phyloP scores from a whole-genome alignment of 768 basidiomycete genomes.

The Boletus barrowsii region DNA sequence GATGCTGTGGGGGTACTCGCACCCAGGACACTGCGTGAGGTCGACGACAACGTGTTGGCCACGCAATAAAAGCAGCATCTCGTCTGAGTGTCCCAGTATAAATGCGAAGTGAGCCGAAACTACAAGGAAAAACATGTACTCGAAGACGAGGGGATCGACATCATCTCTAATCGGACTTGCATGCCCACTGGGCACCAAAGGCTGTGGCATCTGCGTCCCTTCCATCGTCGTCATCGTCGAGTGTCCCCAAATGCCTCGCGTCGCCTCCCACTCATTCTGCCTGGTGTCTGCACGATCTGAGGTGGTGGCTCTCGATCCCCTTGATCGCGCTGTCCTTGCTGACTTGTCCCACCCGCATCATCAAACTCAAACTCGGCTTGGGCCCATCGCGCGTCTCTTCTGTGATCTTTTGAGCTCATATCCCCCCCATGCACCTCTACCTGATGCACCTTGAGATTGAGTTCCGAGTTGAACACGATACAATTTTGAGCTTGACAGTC shows the following conservation, averaged over 20 bases:
- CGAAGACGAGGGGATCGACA: slow-evolving; percentile 49
- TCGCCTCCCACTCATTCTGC: slow-evolving; percentile 40
- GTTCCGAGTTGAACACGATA: slow-evolving; percentile 82
- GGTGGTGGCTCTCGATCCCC: slow-evolving; percentile 44
- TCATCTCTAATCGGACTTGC: slow-evolving; percentile 39
- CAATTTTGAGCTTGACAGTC: slow-evolving; percentile 85
- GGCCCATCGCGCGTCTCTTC: slow-evolving; percentile 64
- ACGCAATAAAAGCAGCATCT: slow-evolving; percentile 59
- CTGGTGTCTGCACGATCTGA: slow-evolving; percentile 21
- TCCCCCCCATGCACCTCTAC: slow-evolving; percentile 78
- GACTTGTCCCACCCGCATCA: slow-evolving; percentile 46
- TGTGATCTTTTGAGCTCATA: slow-evolving; percentile 68
- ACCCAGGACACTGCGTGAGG: too few species aligned
- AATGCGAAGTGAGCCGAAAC: neutral
- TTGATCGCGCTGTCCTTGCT: slow-evolving; percentile 44
- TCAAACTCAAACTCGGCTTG: slow-evolving; percentile 67
- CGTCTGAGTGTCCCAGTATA: slow-evolving; percentile 42
- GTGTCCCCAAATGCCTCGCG: slow-evolving; percentile 61
- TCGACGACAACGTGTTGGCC: too few species aligned
- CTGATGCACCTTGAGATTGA: slow-evolving; percentile 92
- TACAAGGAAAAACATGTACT: slow-evolving; percentile 41
- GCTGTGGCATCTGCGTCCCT: slow-evolving; percentile 10
- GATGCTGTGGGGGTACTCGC: too few species aligned
- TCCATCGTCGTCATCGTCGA: slow-evolving; percentile 43
- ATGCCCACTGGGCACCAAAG: slow-evolving; percentile 23